These are phyloP conservation scores for Thelonectria blattea DNA, from an alignment of 2,329 filamentous ascomycete genomes.

Conservation along the genomic window DNA sequence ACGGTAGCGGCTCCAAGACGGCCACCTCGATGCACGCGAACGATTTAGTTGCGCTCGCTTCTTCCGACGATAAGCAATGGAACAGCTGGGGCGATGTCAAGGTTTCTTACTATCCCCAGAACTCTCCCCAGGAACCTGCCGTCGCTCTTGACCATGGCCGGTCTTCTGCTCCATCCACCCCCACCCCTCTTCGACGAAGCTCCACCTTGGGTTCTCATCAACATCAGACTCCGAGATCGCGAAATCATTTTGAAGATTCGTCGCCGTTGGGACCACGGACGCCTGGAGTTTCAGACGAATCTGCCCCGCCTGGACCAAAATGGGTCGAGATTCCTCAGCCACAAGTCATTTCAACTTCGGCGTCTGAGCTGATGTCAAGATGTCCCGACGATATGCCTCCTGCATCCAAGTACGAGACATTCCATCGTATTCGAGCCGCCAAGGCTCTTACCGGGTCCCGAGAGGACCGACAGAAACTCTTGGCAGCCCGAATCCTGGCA, in stretches of 20 bases:
- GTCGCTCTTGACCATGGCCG: conserved; percentile 36
- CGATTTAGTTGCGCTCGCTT: conserved; percentile 78
- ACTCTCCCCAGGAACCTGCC: conserved; percentile 35
- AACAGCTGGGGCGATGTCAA: conserved; percentile 82
- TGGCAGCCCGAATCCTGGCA: conserved; percentile 83
- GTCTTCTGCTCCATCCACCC: conserved; percentile 67
- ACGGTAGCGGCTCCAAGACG: conserved; percentile 49
- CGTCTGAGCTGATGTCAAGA: conserved; percentile 63
- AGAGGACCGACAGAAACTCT: conserved; percentile 73
- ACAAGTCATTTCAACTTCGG: conserved; percentile 56
- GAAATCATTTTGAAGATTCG: conserved; percentile 47
- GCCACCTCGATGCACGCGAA: conserved; percentile 75
- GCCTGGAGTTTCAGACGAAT: conserved; percentile 46
- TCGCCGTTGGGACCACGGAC: conserved; percentile 57
- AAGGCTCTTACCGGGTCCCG: conserved; percentile 74
- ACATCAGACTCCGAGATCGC: conserved; percentile 50
- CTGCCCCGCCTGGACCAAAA: conserved; percentile 54
- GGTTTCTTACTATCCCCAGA: conserved; percentile 75
- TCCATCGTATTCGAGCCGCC: conserved; percentile 83
- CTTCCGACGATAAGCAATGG: conserved; percentile 65
- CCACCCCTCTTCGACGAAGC: conserved; percentile 76
- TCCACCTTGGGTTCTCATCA: conserved; percentile 57
- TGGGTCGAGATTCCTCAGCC: conserved; percentile 69
- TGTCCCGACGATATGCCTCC: conserved; percentile 71
- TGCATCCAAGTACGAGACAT: conserved; percentile 79